Percentiles rank a stretch among this genome's conserved stretches.
Conservation (phyloP, 1,139 yeast genomes). For the Saccharomyces pastorianus region DNA sequence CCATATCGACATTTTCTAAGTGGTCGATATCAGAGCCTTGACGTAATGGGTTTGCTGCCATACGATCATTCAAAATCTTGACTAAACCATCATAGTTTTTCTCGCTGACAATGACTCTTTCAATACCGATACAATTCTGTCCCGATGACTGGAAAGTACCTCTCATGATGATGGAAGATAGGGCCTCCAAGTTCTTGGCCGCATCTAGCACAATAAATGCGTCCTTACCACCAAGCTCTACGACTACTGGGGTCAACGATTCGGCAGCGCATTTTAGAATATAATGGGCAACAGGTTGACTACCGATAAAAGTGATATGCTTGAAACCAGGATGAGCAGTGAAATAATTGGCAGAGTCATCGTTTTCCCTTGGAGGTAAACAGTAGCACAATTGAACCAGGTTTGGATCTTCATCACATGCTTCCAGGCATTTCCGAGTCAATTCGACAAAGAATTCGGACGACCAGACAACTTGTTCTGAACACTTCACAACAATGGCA, state of each 20-base stretch:
- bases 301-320: conserved; percentile 91
- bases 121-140: conserved; percentile 95
- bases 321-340: conserved; percentile 74
- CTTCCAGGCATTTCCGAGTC: conserved; percentile 60
- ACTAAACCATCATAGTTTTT: conserved; percentile 56
- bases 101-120: conserved; percentile 75
- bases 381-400: conserved; percentile 71
- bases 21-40: conserved; percentile 90
- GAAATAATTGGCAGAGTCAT: conserved; percentile 69
- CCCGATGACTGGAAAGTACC: conserved; percentile 97
- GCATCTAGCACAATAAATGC: conserved; percentile 79
- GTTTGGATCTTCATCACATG: conserved; percentile 69
- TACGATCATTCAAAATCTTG: conserved; percentile 46
- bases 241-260: conserved; percentile 83
- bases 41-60: conserved; percentile 45
- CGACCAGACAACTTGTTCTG: conserved; percentile 95
- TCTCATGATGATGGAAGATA: conserved; percentile 79
- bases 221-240: conserved; percentile 94
- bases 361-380: conserved; percentile 53
- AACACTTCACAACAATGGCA: conserved; percentile 83
- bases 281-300: conserved; percentile 86
- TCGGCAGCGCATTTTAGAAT: conserved; percentile 77
- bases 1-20: conserved; percentile 85
- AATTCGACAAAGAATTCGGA: conserved; percentile 67
- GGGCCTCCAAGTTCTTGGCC: conserved; percentile 44